A percentile compares a stretch with the other conserved stretches of the same genome.
Conservation (phyloP, 169 alveolate species). For the Cystoisospora suis region DNA sequence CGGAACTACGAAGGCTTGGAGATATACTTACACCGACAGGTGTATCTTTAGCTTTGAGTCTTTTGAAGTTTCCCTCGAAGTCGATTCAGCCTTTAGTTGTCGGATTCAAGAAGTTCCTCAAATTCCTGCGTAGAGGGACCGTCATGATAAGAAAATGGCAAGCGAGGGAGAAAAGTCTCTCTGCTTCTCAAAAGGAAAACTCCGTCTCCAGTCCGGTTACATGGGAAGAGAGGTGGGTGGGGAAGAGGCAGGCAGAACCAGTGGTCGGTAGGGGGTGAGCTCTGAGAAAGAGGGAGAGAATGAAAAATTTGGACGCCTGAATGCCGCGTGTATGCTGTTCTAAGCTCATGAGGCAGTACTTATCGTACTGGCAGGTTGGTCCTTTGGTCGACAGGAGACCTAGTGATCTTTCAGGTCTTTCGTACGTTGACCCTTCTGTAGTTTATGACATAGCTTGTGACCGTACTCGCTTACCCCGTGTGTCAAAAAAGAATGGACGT, state of each 20-base stretch:
- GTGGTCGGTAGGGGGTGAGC: too few relatives aligned
- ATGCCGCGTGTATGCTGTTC: too few relatives aligned
- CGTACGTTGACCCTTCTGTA: too few relatives aligned
- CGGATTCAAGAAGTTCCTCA: slow-evolving; percentile 41
- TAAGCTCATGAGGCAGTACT: too few relatives aligned
- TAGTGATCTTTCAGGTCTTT: too few relatives aligned
- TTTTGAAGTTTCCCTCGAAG: slow-evolving; percentile 18
- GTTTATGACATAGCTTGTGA: too few relatives aligned
- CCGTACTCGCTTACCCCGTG: too few relatives aligned
- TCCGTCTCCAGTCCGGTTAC: background rate
- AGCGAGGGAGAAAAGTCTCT: background rate
- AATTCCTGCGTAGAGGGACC: too few relatives aligned
- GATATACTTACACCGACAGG: slow-evolving; percentile 40
- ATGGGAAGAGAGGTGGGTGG: background rate
- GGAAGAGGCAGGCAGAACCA: background rate
- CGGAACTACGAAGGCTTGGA: background rate
- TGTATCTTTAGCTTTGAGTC: slow-evolving; percentile 5
- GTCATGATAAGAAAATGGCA: background rate
- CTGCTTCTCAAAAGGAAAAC: background rate
- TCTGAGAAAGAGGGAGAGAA: background rate
- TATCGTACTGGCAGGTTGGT: too few relatives aligned
- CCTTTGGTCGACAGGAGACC: too few relatives aligned
- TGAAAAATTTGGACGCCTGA: background rate
- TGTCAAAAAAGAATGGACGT: background rate
- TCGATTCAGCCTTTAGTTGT: slow-evolving; percentile 34